Evolutionary conservation across 345 rosid genomes (phyloP).

Genomic region (Salix viminalis): DNA sequence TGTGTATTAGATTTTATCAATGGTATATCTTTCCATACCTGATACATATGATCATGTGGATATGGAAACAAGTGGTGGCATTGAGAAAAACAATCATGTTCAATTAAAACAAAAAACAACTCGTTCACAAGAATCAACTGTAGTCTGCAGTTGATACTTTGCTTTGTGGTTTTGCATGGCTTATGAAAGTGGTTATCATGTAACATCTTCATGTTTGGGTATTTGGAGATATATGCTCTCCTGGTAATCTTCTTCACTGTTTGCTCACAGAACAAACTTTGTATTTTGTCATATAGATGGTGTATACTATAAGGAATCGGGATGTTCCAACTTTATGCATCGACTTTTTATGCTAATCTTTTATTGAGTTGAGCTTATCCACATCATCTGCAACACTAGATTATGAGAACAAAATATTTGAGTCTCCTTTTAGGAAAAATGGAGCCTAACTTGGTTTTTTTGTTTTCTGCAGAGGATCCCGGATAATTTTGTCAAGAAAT

Average conservation of each 20-base stretch:
- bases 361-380: neutral
- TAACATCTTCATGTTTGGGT: neutral
- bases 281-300: neutral
- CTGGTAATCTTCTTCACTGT: neutral
- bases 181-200: neutral
- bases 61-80: neutral
- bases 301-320: neutral
- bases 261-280: neutral
- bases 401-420: neutral
- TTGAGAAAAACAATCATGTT: neutral
- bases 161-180: neutral
- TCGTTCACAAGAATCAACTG: neutral
- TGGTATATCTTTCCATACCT: neutral
- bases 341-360: neutral
- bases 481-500: slow-evolving; percentile 65
- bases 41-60: neutral
- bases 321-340: neutral
- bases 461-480: slow-evolving; percentile 73
- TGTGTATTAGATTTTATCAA: neutral
- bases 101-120: neutral
- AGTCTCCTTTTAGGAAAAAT: neutral
- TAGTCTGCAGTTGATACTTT: neutral
- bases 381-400: neutral
- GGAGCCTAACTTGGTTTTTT: slow-evolving; percentile 11
- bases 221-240: neutral